A percentile compares a stretch with the other conserved stretches of the same genome.
Evolutionary conservation across 176 grass and related monocot genomes (phyloP).

Genomic region (Pontederia paniculata): DNA sequence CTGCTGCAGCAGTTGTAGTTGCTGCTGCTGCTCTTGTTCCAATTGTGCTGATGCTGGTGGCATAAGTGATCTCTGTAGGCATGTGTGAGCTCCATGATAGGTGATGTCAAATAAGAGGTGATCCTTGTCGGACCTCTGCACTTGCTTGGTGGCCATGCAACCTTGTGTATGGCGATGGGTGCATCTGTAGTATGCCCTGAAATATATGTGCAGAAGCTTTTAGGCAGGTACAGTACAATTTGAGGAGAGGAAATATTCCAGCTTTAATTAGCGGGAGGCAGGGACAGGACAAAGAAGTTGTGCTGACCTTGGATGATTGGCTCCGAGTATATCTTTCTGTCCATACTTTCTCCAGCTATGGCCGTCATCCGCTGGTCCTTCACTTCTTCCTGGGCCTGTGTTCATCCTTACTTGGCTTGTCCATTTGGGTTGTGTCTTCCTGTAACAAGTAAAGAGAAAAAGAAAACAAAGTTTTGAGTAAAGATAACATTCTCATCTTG

Average conservation of each 20-base stretch:
- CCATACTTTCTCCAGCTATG: slow-evolving; percentile 94
- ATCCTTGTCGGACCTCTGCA: slow-evolving; percentile 63
- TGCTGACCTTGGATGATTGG: slow-evolving; percentile 73
- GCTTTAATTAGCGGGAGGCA: background rate
- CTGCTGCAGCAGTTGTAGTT: background rate
- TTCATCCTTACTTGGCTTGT: slow-evolving; percentile 38
- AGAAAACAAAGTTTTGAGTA: background rate
- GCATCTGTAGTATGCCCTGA: slow-evolving; percentile 92
- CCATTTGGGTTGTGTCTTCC: slow-evolving; percentile 36
- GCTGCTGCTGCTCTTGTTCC: slow-evolving; percentile 10
- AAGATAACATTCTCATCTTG: background rate
- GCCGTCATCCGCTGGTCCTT: slow-evolving; percentile 39
- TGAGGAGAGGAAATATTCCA: background rate
- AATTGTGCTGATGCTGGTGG: background rate
- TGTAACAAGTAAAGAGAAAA: background rate
- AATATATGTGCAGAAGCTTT: background rate
- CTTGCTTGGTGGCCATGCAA: slow-evolving; percentile 74
- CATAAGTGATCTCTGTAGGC: slow-evolving; percentile 20
- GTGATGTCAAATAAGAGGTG: slow-evolving; percentile 56
- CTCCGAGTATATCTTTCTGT: slow-evolving; percentile 90
- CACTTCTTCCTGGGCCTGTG: slow-evolving; percentile 24
- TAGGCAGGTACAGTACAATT: background rate
- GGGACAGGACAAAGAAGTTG: background rate
- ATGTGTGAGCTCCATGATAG: slow-evolving; percentile 56
- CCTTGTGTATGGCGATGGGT: slow-evolving; percentile 46